A percentile compares a stretch with the other conserved stretches of the same genome.
These are phyloP conservation scores for Globisporangium spinosum DNA, from an alignment of 352 stramenopile species.

Conservation along the genomic window DNA sequence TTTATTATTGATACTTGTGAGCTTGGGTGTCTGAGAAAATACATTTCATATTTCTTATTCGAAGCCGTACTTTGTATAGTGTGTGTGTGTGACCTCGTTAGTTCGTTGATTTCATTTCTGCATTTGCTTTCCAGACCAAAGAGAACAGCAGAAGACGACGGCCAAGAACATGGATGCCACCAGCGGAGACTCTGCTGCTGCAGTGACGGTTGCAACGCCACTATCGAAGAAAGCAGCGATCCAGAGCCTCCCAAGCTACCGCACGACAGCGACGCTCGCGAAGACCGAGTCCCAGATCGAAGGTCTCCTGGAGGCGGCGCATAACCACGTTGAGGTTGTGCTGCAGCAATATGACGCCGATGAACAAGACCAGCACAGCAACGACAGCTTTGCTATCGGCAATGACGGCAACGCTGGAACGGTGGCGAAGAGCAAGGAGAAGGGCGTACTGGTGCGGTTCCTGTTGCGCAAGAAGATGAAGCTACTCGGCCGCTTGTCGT, in stretches of 20 bases:
- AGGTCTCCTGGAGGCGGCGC: not conserved
- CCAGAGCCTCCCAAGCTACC: conserved; percentile 1
- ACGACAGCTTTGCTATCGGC: not conserved
- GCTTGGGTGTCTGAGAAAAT: not conserved
- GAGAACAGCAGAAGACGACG: not conserved
- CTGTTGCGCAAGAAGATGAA: conserved; percentile 25
- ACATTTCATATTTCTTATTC: not conserved
- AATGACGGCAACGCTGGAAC: not conserved
- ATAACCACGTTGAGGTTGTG: conserved; percentile 25
- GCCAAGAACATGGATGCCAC: not conserved
- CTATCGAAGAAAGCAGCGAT: conserved; percentile 1
- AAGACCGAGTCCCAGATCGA: conserved; percentile 12
- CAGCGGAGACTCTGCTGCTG: not conserved
- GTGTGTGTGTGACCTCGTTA: not conserved
- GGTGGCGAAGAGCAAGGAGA: not conserved
- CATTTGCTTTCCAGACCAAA: not conserved
- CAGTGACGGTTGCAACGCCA: not conserved
- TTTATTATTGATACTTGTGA: not conserved
- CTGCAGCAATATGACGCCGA: conserved; percentile 13
- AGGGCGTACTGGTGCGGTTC: conserved; percentile 16
- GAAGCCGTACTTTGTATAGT: not conserved
- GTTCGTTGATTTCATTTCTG: not conserved
- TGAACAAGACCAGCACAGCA: not conserved
- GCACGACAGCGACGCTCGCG: not conserved
- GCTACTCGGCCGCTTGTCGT: conserved; percentile 6